A percentile compares a stretch with the other conserved stretches of the same genome.
Conservation (phyloP, 2,329 filamentous ascomycete species). For the Apiospora hydei region DNA sequence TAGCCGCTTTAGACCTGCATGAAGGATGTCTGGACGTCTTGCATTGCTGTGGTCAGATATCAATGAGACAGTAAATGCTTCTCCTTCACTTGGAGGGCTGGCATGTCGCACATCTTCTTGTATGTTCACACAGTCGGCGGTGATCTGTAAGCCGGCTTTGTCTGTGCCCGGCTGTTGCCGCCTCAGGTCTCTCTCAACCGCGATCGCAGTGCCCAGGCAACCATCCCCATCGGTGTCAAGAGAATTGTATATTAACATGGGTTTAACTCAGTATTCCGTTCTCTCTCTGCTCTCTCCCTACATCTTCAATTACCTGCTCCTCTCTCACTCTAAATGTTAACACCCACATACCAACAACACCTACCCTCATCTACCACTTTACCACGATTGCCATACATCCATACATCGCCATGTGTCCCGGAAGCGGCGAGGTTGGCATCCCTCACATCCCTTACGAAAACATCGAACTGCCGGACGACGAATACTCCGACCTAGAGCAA, state of each 20-base stretch:
- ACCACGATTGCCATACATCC: neutral
- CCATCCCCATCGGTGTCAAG: neutral
- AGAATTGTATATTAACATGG: neutral
- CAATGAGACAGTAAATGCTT: neutral
- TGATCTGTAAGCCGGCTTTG: neutral
- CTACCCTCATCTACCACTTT: too few relatives aligned
- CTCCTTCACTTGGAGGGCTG: neutral
- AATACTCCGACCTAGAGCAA: neutral
- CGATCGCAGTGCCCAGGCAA: neutral
- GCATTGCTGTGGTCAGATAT: neutral
- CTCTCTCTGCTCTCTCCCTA: neutral
- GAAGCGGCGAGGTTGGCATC: neutral
- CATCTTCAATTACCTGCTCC: neutral
- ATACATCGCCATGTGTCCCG: neutral
- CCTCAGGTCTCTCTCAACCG: neutral
- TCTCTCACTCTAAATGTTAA: neutral
- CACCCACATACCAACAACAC: neutral
- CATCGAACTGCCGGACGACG: neutral
- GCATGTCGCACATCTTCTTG: neutral
- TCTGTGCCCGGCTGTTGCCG: neutral
- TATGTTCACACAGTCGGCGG: neutral
- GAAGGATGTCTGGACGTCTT: neutral
- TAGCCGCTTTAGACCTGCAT: neutral
- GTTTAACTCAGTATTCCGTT: rapidly evolving
- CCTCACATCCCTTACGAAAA: neutral